Evolutionary conservation across 768 basidiomycete genomes (phyloP), one percentile per base, ranked within the genome.

Genomic region (Gelatoporia subvermispora): DNA sequence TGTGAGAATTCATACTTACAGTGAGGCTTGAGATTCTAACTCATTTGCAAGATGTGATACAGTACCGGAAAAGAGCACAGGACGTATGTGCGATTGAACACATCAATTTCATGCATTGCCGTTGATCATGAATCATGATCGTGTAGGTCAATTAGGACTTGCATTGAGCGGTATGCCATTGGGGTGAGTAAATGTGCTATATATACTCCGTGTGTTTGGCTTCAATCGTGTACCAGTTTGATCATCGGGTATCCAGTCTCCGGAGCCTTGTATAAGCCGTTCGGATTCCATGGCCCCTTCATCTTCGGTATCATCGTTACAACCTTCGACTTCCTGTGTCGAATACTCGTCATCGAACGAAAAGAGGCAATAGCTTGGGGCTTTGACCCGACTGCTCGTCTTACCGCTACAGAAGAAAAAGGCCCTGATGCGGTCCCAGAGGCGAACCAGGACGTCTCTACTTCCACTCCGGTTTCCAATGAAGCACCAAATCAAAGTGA

Each of bases 81-180:
- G 70, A 18, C 61, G 70, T 69, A 43, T 47, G 68, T 61, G n/a
- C 18, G 43, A 13, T 22, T n/a, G 36, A 10, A 46, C 17, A n/a
- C 18, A 20, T 8, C 41, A 2, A 15, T 15, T 25, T 2, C 41
- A n/a, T n/a, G n/a, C 39, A 18, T 45, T 13, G 20, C 22, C 17
- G 40, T 20, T 7, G n/a, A 7, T 45, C 8, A 50, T 10, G 15
- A 24, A 7, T 23, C 38, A 23, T 24, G 3, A 35, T 23, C 8
- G 15, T 17, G 34, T 44, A 72, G 71, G 64, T 20, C 68, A 73
- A 53, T 60, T 72, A 21, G 72, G 72, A 2, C 41, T 71, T 1
- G 71, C 68, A 0, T 68, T 72, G 65, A 60, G 66, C 25, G 72
- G 72, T 3, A 54, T 70, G 36, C 64, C 70, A 1, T 48, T 72